These are phyloP conservation scores for Aspergillus fijiensis DNA, from an alignment of 2,329 filamentous ascomycete genomes.

Conservation along the genomic window DNA sequence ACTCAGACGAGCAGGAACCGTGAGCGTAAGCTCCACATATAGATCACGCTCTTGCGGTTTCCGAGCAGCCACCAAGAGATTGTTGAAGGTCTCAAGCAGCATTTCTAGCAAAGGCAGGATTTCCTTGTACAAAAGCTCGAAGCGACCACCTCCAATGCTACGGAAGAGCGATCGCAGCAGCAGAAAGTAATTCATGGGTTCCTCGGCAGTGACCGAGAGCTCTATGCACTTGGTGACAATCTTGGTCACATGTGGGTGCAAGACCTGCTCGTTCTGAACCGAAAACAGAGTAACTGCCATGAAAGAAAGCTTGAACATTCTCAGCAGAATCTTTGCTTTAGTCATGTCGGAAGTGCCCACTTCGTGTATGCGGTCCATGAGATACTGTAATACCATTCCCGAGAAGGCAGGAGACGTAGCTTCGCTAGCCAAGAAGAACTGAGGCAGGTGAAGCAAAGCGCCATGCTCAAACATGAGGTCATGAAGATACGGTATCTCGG, in stretches of 20 bases:
- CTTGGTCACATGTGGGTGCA: conserved; percentile 93
- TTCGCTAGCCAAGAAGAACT: conserved; percentile 98
- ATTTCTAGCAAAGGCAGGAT: conserved; percentile 95
- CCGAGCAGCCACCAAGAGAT: conserved; percentile 81
- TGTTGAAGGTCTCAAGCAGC: conserved; percentile 96
- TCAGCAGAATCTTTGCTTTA: conserved; percentile 86
- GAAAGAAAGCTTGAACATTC: conserved; percentile 96
- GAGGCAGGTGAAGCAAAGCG: conserved; percentile 87
- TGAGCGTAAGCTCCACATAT: conserved; percentile 95
- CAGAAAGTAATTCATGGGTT: conserved; percentile 98
- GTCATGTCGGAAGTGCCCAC: conserved; percentile 89
- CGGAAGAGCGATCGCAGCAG: conserved; percentile 88
- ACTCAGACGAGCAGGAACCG: conserved; percentile 88
- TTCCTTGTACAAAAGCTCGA: conserved; percentile 97
- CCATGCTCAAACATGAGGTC: conserved; percentile 98
- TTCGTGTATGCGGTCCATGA: conserved; percentile 95
- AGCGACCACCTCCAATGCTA: conserved; percentile 94
- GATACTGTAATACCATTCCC: conserved; percentile 93
- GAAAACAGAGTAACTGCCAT: conserved; percentile 99
- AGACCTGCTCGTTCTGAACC: conserved; percentile 88
- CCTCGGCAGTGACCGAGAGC: conserved; percentile 88
- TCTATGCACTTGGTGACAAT: conserved; percentile 98
- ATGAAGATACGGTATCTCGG: conserved; percentile 94
- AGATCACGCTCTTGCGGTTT: conserved; percentile 90
- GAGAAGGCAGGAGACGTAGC: conserved; percentile 97